phyloP scores from a whole-genome alignment of 176 grass and related monocot species.

The Melocanna baccifera region DNA sequence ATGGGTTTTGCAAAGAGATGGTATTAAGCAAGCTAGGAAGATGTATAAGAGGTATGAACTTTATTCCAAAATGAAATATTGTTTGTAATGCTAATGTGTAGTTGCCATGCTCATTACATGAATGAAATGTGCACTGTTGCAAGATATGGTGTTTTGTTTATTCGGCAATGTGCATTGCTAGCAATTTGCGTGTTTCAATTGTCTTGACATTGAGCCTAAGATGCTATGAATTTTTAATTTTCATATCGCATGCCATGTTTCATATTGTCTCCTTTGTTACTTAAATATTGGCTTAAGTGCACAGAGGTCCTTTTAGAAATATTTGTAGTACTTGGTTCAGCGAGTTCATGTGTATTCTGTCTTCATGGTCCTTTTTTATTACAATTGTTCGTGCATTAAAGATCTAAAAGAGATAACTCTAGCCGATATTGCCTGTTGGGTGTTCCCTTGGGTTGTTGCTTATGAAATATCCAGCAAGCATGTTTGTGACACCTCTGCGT shows the following conservation, averaged over 20 bases:
- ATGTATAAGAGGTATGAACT: conserved; percentile 67
- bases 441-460: background rate
- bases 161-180: too few relatives aligned
- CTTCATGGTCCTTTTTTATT: background rate
- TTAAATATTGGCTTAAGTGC: background rate
- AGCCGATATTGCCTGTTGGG: background rate
- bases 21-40: conserved; percentile 65
- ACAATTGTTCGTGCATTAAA: background rate
- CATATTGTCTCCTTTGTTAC: background rate
- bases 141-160: too few relatives aligned
- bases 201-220: too few relatives aligned
- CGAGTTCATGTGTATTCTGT: background rate
- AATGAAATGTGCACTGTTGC: too few relatives aligned
- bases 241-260: background rate
- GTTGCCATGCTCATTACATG: too few relatives aligned
- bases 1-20: conserved; percentile 69
- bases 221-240: background rate
- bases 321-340: background rate
- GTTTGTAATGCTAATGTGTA: too few relatives aligned
- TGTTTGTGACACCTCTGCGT: background rate
- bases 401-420: background rate
- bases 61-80: too few relatives aligned
- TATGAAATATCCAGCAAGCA: background rate
- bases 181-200: too few relatives aligned
- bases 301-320: background rate